Conservation (phyloP, 192 early-diverging fungal genomes). For the Gaertneriomyces sp. region DNA sequence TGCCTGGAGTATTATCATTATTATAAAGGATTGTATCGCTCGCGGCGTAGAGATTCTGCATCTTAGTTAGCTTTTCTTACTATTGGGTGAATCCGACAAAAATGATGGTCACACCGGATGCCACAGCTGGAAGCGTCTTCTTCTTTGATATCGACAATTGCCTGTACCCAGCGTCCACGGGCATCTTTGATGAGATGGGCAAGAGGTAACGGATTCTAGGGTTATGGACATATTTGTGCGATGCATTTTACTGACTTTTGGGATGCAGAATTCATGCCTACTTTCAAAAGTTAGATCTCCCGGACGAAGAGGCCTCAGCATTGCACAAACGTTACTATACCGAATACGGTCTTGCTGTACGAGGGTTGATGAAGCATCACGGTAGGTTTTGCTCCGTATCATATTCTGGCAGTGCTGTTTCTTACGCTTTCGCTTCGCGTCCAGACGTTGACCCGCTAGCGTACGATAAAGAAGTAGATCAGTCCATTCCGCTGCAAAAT, state of each 20-base stretch:
- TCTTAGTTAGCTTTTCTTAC: too few species aligned
- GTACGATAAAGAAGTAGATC: slow-evolving; percentile 68
- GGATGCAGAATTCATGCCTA: slow-evolving; percentile 55
- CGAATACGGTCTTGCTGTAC: slow-evolving; percentile 69
- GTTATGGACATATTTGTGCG: not conserved
- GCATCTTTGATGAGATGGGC: slow-evolving; percentile 27
- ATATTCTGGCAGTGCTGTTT: not conserved
- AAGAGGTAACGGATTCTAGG: slow-evolving; percentile 6
- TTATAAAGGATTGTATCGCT: too few species aligned
- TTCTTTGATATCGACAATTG: slow-evolving; percentile 85
- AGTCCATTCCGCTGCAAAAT: slow-evolving; percentile 60
- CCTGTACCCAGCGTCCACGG: slow-evolving; percentile 45
- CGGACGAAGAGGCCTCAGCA: slow-evolving; percentile 42
- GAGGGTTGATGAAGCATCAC: slow-evolving; percentile 68
- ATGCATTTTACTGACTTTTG: not conserved
- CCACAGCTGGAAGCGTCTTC: slow-evolving; percentile 39
- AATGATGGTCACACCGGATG: too few species aligned
- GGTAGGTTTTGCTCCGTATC: slow-evolving; percentile 6
- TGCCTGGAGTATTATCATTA: too few species aligned
- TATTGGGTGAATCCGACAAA: too few species aligned
- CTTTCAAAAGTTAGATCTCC: slow-evolving; percentile 53
- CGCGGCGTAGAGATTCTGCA: too few species aligned
- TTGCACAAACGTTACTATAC: slow-evolving; percentile 60
- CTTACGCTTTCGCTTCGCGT: not conserved
- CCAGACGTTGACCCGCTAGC: slow-evolving; percentile 56